A percentile compares a stretch with the other conserved stretches of the same genome.
phyloP scores from a whole-genome alignment of 129 eudicot species.

The Apium graveolens region DNA sequence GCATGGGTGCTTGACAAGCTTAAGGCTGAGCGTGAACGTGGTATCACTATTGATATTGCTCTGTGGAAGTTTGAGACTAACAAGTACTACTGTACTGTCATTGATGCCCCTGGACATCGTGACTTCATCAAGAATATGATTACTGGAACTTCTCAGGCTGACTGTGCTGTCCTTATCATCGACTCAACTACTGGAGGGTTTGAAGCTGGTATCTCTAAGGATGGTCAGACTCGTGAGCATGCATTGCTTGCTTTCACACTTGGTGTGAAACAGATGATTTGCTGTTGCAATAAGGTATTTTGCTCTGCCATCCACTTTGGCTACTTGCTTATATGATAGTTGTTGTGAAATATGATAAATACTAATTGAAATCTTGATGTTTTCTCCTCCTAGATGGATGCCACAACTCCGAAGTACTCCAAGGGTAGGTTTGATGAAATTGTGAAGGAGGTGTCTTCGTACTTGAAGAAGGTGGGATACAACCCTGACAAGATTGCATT shows the following conservation, averaged over 20 bases:
- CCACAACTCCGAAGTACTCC: constrained; percentile 46
- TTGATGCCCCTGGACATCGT: constrained; percentile 55
- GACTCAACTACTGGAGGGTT: constrained; percentile 54
- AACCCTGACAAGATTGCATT: constrained; percentile 49
- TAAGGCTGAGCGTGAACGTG: constrained; percentile 51
- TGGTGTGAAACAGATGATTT: constrained; percentile 49
- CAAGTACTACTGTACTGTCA: constrained; percentile 48
- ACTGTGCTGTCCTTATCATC: constrained; percentile 46
- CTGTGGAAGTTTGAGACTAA: constrained; percentile 44
- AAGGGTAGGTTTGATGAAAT: constrained; percentile 45
- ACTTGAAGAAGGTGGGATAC: constrained; percentile 51
- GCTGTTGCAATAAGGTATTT: constrained; percentile 40
- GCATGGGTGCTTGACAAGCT: constrained; percentile 52
- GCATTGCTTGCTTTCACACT: constrained; percentile 51
- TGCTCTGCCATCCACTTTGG: not conserved
- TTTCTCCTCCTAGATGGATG: constrained; percentile 28
- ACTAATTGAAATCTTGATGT: not conserved
- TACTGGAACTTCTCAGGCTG: constrained; percentile 49
- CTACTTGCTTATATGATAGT: not conserved
- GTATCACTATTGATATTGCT: constrained; percentile 46
- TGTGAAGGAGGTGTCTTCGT: constrained; percentile 46
- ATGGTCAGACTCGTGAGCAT: constrained; percentile 58
- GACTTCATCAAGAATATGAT: constrained; percentile 54
- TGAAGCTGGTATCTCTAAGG: constrained; percentile 53
- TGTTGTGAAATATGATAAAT: not conserved